Evolutionary conservation across 2,329 filamentous ascomycete species (phyloP).

Genomic region (Xylaria sp.): DNA sequence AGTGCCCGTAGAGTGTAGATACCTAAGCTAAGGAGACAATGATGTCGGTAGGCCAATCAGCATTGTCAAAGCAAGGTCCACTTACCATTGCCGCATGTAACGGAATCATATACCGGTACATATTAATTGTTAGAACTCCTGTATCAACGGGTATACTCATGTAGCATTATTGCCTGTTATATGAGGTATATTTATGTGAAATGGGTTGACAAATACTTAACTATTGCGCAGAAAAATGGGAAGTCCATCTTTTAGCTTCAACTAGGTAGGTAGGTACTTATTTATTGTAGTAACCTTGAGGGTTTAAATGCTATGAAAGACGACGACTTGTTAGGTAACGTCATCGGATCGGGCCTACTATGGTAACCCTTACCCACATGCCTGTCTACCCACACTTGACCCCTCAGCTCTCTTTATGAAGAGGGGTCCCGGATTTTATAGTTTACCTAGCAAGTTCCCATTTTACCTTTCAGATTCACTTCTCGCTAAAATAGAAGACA

Average conservation of each 20-base stretch:
- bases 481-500: conserved; percentile 18
- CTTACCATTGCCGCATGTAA: neutral
- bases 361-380: no score
- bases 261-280: neutral
- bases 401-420: neutral
- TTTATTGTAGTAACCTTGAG: neutral
- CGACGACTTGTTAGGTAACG: neutral
- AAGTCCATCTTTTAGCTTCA: no score
- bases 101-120: no score
- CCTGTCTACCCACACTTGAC: neutral
- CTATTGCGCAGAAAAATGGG: no score
- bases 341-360: neutral
- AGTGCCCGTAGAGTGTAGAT: no score
- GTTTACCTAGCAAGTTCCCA: neutral
- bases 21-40: no score
- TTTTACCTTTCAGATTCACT: neutral
- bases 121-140: no score
- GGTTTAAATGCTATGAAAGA: neutral
- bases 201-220: no score
- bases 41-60: neutral
- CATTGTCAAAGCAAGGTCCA: neutral
- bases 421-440: neutral
- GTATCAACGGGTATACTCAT: no score
- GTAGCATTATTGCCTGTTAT: no score
- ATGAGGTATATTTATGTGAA: no score